These are phyloP conservation scores for Xylaria sp. DNA, from an alignment of 2,329 filamentous ascomycete species.

Conservation along the genomic window DNA sequence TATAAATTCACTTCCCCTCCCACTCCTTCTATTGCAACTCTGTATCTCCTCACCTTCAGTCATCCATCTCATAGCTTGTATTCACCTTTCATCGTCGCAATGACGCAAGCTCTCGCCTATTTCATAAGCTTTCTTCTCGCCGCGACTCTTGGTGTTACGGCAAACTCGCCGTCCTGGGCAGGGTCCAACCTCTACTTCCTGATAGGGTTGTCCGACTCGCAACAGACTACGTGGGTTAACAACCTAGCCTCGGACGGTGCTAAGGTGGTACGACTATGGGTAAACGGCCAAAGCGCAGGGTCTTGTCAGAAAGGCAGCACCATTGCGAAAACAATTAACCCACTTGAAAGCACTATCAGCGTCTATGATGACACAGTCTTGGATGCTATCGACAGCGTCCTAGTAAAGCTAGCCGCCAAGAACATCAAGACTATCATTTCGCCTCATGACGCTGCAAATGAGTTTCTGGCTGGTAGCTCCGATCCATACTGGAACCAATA, in stretches of 20 bases:
- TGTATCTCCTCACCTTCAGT: not conserved
- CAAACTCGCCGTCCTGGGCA: conserved; percentile 42
- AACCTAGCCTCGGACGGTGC: conserved; percentile 44
- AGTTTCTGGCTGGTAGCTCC: conserved; percentile 24
- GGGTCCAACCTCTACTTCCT: conserved; percentile 48
- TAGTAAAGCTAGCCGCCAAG: conserved; percentile 45
- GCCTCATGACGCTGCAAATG: conserved; percentile 45
- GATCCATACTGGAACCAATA: conserved; percentile 30
- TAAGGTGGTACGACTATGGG: conserved; percentile 49
- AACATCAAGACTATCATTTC: conserved; percentile 50
- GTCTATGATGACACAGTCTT: conserved; percentile 44
- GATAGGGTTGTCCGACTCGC: conserved; percentile 44
- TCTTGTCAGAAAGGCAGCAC: conserved; percentile 48
- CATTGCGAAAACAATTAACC: conserved; percentile 33
- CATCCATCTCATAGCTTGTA: not conserved
- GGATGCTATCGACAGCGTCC: conserved; percentile 46
- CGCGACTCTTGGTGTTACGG: conserved; percentile 6
- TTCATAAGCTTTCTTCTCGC: conserved; percentile 9
- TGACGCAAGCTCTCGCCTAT: conserved; percentile 8
- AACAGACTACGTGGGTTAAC: conserved; percentile 45
- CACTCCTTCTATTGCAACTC: not conserved
- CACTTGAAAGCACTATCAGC: conserved; percentile 44
- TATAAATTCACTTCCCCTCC: conserved; percentile 17
- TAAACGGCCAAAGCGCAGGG: conserved; percentile 39
- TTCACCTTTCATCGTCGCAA: conserved; percentile 5